Evolutionary conservation across 768 basidiomycete species (phyloP), one percentile per base, ranked within the genome.

Genomic region (Clavulina sp.): DNA sequence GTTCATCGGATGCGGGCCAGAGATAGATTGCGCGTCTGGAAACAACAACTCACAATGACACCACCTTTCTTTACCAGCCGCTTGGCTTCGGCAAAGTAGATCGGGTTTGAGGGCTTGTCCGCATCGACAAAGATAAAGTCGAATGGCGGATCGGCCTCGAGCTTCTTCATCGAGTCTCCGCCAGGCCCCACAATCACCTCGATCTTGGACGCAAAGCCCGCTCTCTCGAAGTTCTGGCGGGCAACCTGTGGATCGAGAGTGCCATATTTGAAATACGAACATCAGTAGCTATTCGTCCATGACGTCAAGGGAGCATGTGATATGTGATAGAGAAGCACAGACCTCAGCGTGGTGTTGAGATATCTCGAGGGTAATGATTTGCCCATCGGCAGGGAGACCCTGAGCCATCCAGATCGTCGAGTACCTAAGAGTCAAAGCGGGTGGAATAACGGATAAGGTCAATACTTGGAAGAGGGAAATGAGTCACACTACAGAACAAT

Each of bases 71-170:
- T 67, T 0, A 76, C 68, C 4, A 83, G 66, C 13, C 80, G 71
- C 59, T 81, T 76, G 0, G 73, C 74, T 54, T 81, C 71, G 1
- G 61, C 64, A 64, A 77, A 79, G 59, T 82, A 81, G 3, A 66
- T 65, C 21, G 67, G 51, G 55, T 77, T 77, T 36, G 67, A 69
- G 3, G 65, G 61, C 60, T 82, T 82, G 65, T 82, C 78, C 5
- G 80, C 81, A 62, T 83, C 81, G 55, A 82, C 79, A 67, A 83
- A 84, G 2, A 70, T 69, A 19, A 84, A 62, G 61, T 83, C 81
- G 61, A 79, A 82, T 1, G 70, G 71, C 3, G 64, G 62, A 6
- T 70, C 69, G 4, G 76, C 62, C 4, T 69, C 63, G 30, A 82
- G 62, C 40, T 64, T 67, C 23, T 62, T 64, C 38, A 83, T 65